phyloP scores from a whole-genome alignment of 495 filamentous ascomycete genomes.

The Lindgomyces ingoldianus region DNA sequence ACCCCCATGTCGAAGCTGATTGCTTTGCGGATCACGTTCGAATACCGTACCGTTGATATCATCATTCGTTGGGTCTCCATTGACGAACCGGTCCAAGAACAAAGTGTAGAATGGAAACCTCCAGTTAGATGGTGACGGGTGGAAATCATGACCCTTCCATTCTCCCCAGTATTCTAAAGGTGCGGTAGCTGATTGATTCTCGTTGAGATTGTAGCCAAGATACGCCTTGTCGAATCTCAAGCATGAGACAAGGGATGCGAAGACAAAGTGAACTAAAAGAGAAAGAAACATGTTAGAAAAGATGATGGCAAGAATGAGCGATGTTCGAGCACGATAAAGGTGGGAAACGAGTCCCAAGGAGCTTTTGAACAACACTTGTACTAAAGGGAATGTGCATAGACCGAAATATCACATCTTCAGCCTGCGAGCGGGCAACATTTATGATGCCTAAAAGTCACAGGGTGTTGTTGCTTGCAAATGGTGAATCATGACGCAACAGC shows the following conservation, averaged over 20 bases:
- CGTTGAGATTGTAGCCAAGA: slow-evolving; percentile 62
- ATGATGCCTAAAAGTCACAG: neutral
- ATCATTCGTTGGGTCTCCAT: slow-evolving; percentile 73
- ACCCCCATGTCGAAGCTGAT: slow-evolving; percentile 71
- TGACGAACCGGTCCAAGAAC: slow-evolving; percentile 69
- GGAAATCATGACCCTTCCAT: slow-evolving; percentile 58
- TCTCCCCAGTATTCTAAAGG: slow-evolving; percentile 64
- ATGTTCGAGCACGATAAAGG: neutral
- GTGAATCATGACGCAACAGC: too few relatives aligned
- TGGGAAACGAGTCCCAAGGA: too few relatives aligned
- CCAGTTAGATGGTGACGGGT: slow-evolving; percentile 65
- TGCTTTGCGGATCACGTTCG: slow-evolving; percentile 67
- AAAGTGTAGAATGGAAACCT: slow-evolving; percentile 71
- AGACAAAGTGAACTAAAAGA: neutral
- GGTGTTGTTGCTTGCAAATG: too few relatives aligned
- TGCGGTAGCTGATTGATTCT: slow-evolving; percentile 55
- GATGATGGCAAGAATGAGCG: neutral
- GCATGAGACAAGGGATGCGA: slow-evolving; percentile 11
- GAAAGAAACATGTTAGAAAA: neutral
- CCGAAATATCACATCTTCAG: too few relatives aligned
- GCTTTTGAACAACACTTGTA: neutral
- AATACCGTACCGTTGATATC: slow-evolving; percentile 67
- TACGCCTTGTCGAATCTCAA: slow-evolving; percentile 55
- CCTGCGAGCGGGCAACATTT: neutral
- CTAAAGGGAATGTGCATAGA: too few relatives aligned